phyloP scores from a whole-genome alignment of 1,284 basidiomycete genomes.

The Phylloboletellus chloephorus region DNA sequence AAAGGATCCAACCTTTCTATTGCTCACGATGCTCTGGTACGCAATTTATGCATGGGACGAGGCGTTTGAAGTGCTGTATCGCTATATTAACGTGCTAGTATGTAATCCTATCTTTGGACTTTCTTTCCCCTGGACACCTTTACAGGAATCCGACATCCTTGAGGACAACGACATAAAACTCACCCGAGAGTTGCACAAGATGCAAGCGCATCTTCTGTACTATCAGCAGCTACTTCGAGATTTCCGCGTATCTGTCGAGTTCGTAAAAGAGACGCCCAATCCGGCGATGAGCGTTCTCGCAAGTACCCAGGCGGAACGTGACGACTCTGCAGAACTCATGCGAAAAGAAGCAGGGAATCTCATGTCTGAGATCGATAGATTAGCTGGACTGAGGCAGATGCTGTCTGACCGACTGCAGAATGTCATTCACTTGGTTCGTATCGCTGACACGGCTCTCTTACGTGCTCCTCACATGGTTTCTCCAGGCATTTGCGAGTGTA shows the following conservation, averaged over 20 bases:
- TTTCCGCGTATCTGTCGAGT: slow-evolving; percentile 45
- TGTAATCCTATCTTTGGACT: slow-evolving; percentile 6
- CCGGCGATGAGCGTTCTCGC: slow-evolving; percentile 35
- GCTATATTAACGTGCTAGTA: slow-evolving; percentile 44
- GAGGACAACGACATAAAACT: slow-evolving; percentile 32
- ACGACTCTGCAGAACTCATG: slow-evolving; percentile 30
- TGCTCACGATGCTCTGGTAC: slow-evolving; percentile 52
- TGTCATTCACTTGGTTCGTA: slow-evolving; percentile 41
- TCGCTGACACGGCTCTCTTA: background rate
- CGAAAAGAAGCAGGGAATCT: slow-evolving; percentile 40
- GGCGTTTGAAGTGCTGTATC: slow-evolving; percentile 44
- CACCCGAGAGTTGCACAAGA: slow-evolving; percentile 46
- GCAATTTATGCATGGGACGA: slow-evolving; percentile 57
- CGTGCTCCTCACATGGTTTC: background rate
- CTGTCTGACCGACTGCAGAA: slow-evolving; percentile 45
- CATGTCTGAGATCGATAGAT: slow-evolving; percentile 41
- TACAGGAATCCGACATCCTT: slow-evolving; percentile 43
- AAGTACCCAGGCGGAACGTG: slow-evolving; percentile 10
- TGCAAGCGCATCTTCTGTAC: slow-evolving; percentile 51
- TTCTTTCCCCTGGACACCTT: background rate
- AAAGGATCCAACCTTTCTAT: slow-evolving; percentile 48
- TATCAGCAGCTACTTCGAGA: slow-evolving; percentile 50
- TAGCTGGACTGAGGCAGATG: slow-evolving; percentile 40
- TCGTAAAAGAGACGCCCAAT: slow-evolving; percentile 42
- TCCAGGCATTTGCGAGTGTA: slow-evolving; percentile 45